Evolutionary conservation across 169 alveolate genomes (phyloP), one percentile per base, ranked within the genome.

Genomic region (Plasmodium coatneyi): DNA sequence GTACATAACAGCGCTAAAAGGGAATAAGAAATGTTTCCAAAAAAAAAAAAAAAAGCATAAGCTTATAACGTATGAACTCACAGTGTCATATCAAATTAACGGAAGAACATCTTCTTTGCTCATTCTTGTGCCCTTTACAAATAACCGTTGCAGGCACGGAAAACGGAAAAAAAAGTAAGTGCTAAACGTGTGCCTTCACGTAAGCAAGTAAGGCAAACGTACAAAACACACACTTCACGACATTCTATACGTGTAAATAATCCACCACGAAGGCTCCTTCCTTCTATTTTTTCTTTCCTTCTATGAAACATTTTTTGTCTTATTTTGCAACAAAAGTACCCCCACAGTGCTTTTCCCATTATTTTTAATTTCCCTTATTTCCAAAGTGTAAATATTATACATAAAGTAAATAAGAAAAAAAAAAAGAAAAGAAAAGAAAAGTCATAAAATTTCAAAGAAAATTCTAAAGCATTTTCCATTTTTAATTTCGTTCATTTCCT

Each of bases 381-480:
- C n/a, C 5, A 79, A 79, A 43, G 30, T 16, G 32, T 19, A 80
- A 80, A 49, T 80, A 16, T 80, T 49, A 25, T 39, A 49, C 22
- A 49, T 80, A 49, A 52, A 39, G 32, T 78, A 78, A 39, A 78
- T 39, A 39, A 78, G 30, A 78, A 78, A 36, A 70, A 39, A 82
- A 60, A 22, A 56, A 54, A 19, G 2, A 82, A 60, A 22, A 56
- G 5, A 19, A n/a, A 32, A 32, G 3, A 32, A 60, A 49, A 19
- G 81, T 66, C 71, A 82, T 25, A 82, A 49, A 56, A 82, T 60
- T 82, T 82, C 92, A 82, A 32, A 82, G 92, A 41, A 82, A 82
- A 36, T 39, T 82, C 60, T 70, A 82, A 66, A 30, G 71, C 14
- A 49, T 19, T 82, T 82, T 28, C 71, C 43, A 60, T 54, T 76